Evolutionary conservation across 345 rosid genomes (phyloP).

Genomic region (Gossypium bickii): DNA sequence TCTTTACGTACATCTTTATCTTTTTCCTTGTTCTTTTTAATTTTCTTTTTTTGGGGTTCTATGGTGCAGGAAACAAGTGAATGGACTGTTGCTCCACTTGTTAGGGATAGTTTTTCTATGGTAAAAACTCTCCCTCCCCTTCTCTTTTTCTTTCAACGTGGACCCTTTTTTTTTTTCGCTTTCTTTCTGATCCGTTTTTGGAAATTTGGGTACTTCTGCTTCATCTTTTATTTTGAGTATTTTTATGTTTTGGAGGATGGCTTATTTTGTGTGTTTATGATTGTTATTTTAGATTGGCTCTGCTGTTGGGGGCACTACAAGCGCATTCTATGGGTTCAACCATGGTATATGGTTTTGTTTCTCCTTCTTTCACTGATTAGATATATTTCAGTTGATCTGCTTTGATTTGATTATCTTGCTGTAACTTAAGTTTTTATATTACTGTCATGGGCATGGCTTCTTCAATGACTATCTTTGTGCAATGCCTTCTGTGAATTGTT

Average conservation of each 20-base stretch:
- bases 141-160: not conserved
- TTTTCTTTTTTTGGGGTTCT: not conserved
- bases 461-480: not conserved
- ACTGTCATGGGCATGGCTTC: not conserved
- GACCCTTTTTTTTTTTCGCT: not conserved
- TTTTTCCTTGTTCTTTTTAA: not conserved
- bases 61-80: slow-evolving; percentile 70
- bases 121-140: slow-evolving; percentile 23
- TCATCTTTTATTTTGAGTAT: not conserved
- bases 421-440: not conserved
- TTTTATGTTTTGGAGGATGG: not conserved
- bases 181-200: not conserved
- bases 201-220: not conserved
- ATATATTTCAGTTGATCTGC: not conserved
- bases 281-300: slow-evolving; percentile 65
- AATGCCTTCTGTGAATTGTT: not conserved
- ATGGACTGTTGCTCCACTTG: slow-evolving; percentile 74
- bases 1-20: not conserved
- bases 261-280: slow-evolving; percentile 2
- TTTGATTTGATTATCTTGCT: not conserved
- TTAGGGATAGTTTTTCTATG: slow-evolving; percentile 94
- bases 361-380: not conserved
- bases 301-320: slow-evolving; percentile 79
- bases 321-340: slow-evolving; percentile 73
- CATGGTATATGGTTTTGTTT: slow-evolving; percentile 37